A percentile compares a stretch with the other conserved stretches of the same genome.
Evolutionary conservation across 345 rosid genomes (phyloP).

Genomic region (Rubroshorea leprosula): DNA sequence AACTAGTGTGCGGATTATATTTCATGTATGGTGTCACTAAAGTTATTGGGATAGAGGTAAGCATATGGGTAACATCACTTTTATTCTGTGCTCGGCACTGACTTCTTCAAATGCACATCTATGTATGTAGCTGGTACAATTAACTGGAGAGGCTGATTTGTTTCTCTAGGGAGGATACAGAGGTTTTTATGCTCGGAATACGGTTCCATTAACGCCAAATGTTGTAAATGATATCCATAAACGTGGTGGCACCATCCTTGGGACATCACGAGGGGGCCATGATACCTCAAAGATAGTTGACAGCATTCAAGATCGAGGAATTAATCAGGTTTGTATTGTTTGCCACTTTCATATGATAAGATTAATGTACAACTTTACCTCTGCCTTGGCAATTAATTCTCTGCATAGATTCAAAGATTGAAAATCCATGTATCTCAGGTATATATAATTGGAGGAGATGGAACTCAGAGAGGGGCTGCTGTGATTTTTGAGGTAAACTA

Average conservation of each 20-base stretch:
- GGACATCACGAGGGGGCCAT: conserved; percentile 86
- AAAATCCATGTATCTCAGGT: conserved; percentile 37
- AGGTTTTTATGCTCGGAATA: conserved; percentile 84
- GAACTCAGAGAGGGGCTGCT: conserved; percentile 87
- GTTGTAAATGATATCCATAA: conserved; percentile 82
- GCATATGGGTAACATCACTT: conserved; percentile 43
- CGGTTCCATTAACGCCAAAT: conserved; percentile 57
- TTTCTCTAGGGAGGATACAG: conserved; percentile 74
- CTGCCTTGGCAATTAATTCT: no score
- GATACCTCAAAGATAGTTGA: conserved; percentile 83
- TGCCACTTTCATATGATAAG: neutral
- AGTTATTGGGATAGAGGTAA: conserved; percentile 76
- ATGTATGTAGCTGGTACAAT: no score
- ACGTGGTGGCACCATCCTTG: conserved; percentile 85
- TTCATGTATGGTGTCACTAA: conserved; percentile 74
- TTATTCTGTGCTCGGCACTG: no score
- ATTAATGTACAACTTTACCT: no score
- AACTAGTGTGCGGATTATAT: conserved; percentile 69
- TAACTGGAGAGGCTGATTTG: neutral
- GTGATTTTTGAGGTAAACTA: conserved; percentile 62
- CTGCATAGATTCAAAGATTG: neutral
- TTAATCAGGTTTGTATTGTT: conserved; percentile 55
- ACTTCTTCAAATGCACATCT: no score
- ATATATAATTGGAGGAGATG: conserved; percentile 91
- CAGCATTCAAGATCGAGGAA: conserved; percentile 95